phyloP scores from a whole-genome alignment of 2,329 filamentous ascomycete genomes.

The Geosmithia putterillii region DNA sequence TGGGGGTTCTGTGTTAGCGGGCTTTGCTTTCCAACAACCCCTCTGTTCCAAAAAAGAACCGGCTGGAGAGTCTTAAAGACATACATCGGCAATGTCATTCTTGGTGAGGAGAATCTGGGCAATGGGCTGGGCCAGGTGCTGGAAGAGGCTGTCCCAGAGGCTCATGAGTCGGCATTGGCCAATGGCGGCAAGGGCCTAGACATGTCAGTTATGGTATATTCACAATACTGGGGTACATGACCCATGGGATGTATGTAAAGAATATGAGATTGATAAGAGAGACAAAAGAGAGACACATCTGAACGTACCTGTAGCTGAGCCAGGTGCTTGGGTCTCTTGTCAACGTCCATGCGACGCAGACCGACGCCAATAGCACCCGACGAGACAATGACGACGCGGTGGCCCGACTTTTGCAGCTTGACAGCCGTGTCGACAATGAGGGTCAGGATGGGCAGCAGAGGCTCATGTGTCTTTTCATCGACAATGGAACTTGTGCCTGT shows the following conservation, averaged over 20 bases:
- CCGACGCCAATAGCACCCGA: conserved; percentile 95
- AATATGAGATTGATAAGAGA: not conserved
- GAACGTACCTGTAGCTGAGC: conserved; percentile 63
- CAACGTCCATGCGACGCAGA: conserved; percentile 77
- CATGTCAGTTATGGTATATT: conserved; percentile 1
- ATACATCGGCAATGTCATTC: conserved; percentile 89
- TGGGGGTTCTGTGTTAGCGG: conserved; percentile 16
- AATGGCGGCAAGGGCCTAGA: conserved; percentile 77
- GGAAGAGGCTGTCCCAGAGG: conserved; percentile 89
- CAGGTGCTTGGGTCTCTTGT: conserved; percentile 79
- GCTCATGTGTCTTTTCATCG: conserved; percentile 89
- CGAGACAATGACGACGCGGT: conserved; percentile 90
- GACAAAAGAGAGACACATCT: not conserved
- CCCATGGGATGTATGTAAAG: not conserved
- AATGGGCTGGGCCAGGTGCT: conserved; percentile 76
- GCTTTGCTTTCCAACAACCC: not conserved
- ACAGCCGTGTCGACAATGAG: conserved; percentile 91
- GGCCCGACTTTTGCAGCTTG: conserved; percentile 76
- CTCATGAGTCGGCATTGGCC: conserved; percentile 92
- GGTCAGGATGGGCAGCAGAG: conserved; percentile 78
- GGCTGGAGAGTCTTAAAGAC: conserved; percentile 11
- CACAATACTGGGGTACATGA: too few species aligned
- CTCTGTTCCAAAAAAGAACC: not conserved
- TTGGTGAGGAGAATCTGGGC: conserved; percentile 90
- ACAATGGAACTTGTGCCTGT: conserved; percentile 97